Percentiles rank a stretch among this genome's conserved stretches.
Conservation (phyloP, 805 yeast genomes). For the Metschnikowia gelsemii region DNA sequence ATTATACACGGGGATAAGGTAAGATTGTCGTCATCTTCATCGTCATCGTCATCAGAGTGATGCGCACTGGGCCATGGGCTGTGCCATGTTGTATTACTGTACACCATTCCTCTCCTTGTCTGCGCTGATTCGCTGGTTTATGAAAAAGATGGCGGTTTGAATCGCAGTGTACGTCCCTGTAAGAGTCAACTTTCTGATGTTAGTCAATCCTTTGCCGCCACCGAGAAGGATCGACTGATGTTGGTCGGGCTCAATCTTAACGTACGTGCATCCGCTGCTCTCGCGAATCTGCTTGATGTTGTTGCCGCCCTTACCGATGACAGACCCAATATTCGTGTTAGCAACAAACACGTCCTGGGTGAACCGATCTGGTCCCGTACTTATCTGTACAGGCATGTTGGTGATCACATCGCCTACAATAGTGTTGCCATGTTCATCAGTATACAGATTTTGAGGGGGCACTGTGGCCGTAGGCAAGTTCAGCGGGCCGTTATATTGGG, state of each 20-base stretch:
- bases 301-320: slow-evolving; percentile 85
- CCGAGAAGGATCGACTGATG: slow-evolving; percentile 50
- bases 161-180: slow-evolving; percentile 67
- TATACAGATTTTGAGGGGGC: slow-evolving; percentile 32
- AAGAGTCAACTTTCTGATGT: slow-evolving; percentile 58
- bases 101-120: slow-evolving; percentile 53
- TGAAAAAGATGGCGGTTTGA: slow-evolving; percentile 69
- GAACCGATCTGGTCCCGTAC: slow-evolving; percentile 47
- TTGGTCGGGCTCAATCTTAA: slow-evolving; percentile 63
- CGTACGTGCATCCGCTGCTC: slow-evolving; percentile 68
- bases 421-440: slow-evolving; percentile 46
- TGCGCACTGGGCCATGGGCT: not conserved
- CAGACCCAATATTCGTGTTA: slow-evolving; percentile 74
- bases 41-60: not conserved
- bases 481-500: slow-evolving; percentile 24
- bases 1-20: slow-evolving; percentile 2
- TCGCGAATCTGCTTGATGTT: slow-evolving; percentile 76
- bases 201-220: slow-evolving; percentile 44
- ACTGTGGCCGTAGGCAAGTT: slow-evolving; percentile 9
- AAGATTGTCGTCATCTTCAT: not conserved
- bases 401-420: slow-evolving; percentile 46
- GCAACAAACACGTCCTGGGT: slow-evolving; percentile 76
- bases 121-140: slow-evolving; percentile 67
- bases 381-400: slow-evolving; percentile 35
- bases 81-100: slow-evolving; percentile 2